Conservation (phyloP, 805 yeast genomes). For the Candida bentonensis region DNA sequence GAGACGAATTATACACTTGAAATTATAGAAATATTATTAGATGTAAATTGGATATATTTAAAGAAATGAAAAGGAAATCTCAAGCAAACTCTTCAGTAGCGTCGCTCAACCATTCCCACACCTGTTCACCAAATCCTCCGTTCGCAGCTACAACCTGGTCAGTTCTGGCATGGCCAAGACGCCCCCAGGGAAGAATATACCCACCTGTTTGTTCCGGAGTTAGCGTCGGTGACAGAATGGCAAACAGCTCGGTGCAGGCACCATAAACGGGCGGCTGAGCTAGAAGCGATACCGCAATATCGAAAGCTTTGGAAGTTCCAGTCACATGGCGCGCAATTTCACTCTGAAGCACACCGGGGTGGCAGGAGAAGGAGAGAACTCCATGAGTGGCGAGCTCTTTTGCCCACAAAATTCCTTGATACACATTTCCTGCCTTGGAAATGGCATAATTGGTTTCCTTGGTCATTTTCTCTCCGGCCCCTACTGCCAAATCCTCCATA, state of each 20-base stretch:
- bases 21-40: too few species aligned
- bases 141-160: conserved; percentile 21
- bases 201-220: conserved; percentile 20
- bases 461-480: conserved; percentile 6
- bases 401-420: conserved; percentile 22
- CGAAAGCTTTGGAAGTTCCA: too few species aligned
- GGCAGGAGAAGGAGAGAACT: conserved; percentile 20
- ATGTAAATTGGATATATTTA: too few species aligned
- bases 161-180: conserved; percentile 19
- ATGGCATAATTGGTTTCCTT: conserved; percentile 23
- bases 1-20: too few species aligned
- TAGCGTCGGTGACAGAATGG: conserved; percentile 24
- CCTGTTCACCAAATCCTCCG: conserved; percentile 19
- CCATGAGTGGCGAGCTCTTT: conserved; percentile 16
- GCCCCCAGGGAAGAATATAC: conserved; percentile 29
- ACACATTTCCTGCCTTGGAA: conserved; percentile 27
- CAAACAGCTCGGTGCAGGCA: conserved; percentile 29
- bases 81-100: too few species aligned
- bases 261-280: conserved; percentile 23
- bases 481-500: conserved; percentile 22
- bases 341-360: conserved; percentile 25
- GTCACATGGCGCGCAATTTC: conserved; percentile 19
- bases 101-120: conserved; percentile 25
- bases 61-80: too few species aligned
- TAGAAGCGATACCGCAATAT: conserved; percentile 2